Conservation (phyloP, 306 rosid genomes). For the Cyclanthera cordifolia region DNA sequence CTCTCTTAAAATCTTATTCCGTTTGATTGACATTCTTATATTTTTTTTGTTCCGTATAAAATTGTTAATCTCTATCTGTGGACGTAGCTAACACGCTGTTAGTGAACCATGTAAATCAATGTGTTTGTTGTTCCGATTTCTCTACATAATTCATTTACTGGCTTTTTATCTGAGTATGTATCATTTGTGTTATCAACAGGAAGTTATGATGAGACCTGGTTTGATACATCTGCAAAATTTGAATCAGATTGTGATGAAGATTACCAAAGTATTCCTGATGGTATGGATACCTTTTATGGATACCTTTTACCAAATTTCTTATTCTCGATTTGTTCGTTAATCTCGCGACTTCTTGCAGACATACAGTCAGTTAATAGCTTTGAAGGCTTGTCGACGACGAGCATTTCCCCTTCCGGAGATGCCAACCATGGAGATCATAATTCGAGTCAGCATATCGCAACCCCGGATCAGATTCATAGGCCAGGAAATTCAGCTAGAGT, state of each 20-base stretch:
- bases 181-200: conserved; percentile 28
- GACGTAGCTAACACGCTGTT: no score
- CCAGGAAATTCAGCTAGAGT: conserved; percentile 18
- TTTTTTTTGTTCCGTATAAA: no score
- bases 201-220: conserved; percentile 65
- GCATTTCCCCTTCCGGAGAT: conserved; percentile 36
- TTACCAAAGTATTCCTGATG: conserved; percentile 71
- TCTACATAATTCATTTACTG: not conserved
- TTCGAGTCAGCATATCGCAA: conserved; percentile 8
- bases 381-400: conserved; percentile 37
- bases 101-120: no score
- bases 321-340: not conserved
- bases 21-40: no score
- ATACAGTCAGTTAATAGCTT: conserved; percentile 35
- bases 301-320: not conserved
- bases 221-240: conserved; percentile 51
- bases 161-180: not conserved
- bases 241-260: conserved; percentile 95
- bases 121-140: no score
- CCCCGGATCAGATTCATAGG: conserved; percentile 31
- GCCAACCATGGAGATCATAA: conserved; percentile 29
- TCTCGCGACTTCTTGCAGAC: conserved; percentile 35
- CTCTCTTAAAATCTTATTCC: no score
- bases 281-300: conserved; percentile 28
- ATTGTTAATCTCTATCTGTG: no score